Conservation (phyloP, 2,329 filamentous ascomycete species). For the Ustulina deusta region DNA sequence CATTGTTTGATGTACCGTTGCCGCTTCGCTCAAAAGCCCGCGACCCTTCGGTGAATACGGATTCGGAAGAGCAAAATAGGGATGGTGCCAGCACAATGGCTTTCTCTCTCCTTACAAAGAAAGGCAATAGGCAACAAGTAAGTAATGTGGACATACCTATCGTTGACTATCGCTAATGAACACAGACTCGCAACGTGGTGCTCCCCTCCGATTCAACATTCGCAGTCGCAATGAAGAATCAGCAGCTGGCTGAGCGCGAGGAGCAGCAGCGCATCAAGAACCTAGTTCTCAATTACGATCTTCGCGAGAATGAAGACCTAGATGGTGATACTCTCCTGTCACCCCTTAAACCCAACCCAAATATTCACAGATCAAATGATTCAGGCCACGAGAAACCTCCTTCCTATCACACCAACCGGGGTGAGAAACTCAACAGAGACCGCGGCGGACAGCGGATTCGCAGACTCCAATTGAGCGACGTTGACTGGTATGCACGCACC, state of each 20-base stretch:
- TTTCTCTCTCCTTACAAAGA: conserved; percentile 95
- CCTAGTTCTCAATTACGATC: conserved; percentile 94
- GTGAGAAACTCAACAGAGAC: conserved; percentile 69
- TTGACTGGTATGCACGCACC: conserved; percentile 84
- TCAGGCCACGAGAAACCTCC: conserved; percentile 64
- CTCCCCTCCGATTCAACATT: conserved; percentile 92
- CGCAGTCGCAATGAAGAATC: conserved; percentile 93
- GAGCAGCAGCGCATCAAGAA: conserved; percentile 99
- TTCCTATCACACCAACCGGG: conserved; percentile 65
- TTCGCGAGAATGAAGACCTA: conserved; percentile 82
- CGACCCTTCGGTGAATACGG: conserved; percentile 60
- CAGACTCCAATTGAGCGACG: conserved; percentile 94
- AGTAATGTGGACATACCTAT: conserved; percentile 39
- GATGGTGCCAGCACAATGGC: conserved; percentile 80
- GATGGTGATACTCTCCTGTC: conserved; percentile 74
- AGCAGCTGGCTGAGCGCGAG: conserved; percentile 93
- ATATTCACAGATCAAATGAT: conserved; percentile 61
- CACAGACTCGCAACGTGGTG: conserved; percentile 88
- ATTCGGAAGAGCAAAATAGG: conserved; percentile 54
- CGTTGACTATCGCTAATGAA: conserved; percentile 33
- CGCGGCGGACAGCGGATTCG: conserved; percentile 84
- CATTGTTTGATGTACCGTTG: conserved; percentile 95
- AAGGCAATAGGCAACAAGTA: conserved; percentile 94
- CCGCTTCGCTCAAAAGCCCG: conserved; percentile 82
- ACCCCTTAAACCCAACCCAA: conserved; percentile 60